Evolutionary conservation across 2,329 filamentous ascomycete genomes (phyloP).

Genomic region (Alternaria longipes): DNA sequence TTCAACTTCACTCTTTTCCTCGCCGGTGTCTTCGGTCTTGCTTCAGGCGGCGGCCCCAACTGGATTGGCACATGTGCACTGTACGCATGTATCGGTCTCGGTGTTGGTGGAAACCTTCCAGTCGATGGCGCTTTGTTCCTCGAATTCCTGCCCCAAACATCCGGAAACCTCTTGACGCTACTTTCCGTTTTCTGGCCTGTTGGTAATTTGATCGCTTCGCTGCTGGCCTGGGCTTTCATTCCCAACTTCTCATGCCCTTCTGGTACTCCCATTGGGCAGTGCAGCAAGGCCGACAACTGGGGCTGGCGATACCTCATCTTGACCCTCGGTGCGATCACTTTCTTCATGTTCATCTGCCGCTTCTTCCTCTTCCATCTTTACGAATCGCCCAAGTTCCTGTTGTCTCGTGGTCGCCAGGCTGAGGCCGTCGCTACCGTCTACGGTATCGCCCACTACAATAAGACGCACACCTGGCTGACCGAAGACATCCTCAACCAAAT

Average conservation of each 20-base stretch:
- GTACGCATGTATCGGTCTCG: constrained; percentile 56
- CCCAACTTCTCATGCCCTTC: constrained; percentile 67
- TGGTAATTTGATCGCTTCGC: constrained; percentile 73
- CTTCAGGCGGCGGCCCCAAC: constrained; percentile 71
- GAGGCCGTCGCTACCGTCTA: constrained; percentile 84
- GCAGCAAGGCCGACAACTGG: constrained; percentile 64
- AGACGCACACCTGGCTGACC: constrained; percentile 64
- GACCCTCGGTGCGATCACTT: constrained; percentile 75
- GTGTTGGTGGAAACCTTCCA: constrained; percentile 72
- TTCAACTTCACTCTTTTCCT: constrained; percentile 84
- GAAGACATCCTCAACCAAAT: constrained; percentile 69
- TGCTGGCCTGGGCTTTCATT: constrained; percentile 78
- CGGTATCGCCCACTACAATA: constrained; percentile 77
- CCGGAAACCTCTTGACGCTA: constrained; percentile 77
- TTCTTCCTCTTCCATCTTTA: constrained; percentile 84
- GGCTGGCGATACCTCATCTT: constrained; percentile 81
- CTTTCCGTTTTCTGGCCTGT: constrained; percentile 90
- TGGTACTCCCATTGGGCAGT: constrained; percentile 39
- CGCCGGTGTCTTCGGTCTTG: constrained; percentile 76
- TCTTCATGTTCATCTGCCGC: constrained; percentile 79
- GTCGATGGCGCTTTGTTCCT: constrained; percentile 84
- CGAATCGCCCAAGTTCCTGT: constrained; percentile 85
- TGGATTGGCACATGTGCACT: constrained; percentile 63
- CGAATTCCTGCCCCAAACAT: constrained; percentile 80
- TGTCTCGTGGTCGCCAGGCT: constrained; percentile 77